Conservation (phyloP, 495 filamentous ascomycete genomes). For the Aspergillus sparsus region DNA sequence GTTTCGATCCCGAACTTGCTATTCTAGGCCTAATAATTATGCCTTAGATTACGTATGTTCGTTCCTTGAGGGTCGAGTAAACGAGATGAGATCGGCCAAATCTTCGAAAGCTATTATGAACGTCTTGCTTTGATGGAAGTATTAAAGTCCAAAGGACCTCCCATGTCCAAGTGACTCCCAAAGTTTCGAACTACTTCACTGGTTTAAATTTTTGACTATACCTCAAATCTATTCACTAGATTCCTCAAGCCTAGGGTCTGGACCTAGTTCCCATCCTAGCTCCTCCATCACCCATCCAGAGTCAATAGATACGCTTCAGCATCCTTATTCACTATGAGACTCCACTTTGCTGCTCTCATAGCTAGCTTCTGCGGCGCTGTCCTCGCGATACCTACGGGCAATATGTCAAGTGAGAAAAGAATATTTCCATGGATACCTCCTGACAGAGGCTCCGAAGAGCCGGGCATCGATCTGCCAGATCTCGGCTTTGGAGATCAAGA, state of each 20-base stretch:
- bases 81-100: not conserved
- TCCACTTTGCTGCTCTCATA: constrained; percentile 8
- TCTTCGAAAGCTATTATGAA: not conserved
- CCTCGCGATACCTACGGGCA: constrained; percentile 2
- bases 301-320: not conserved
- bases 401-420: not conserved
- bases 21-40: not conserved
- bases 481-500: not conserved
- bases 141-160: no score
- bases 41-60: constrained; percentile 7
- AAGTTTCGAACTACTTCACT: no score
- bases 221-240: no score
- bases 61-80: not conserved
- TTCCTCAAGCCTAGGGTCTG: no score
- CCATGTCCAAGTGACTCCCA: no score
- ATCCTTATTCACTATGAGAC: constrained; percentile 8
- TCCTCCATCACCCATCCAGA: not conserved
- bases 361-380: constrained; percentile 9
- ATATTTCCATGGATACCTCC: constrained; percentile 3
- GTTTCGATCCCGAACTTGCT: not conserved
- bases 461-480: not conserved
- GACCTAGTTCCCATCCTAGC: not conserved
- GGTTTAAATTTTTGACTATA: no score
- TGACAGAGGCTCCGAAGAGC: not conserved
- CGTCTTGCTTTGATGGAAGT: no score